Conservation (phyloP, 345 rosid genomes). For the Adansonia digitata region DNA sequence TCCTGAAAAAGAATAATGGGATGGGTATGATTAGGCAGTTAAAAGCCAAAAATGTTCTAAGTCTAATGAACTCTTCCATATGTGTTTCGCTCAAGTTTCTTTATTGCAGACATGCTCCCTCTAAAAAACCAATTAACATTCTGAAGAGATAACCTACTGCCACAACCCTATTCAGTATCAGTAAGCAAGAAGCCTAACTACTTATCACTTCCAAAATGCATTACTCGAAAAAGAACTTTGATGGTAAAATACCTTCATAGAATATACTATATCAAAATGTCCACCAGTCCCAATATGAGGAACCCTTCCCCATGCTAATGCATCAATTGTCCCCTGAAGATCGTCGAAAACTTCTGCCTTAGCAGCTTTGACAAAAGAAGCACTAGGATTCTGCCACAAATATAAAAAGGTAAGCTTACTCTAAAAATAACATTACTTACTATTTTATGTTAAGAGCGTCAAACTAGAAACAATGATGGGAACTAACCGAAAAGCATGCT, state of each 20-base stretch:
- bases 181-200: background rate
- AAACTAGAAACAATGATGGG: background rate
- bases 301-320: slow-evolving; percentile 81
- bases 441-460: background rate
- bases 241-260: slow-evolving; percentile 43
- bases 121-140: background rate
- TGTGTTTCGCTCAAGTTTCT: background rate
- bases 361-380: slow-evolving; percentile 75
- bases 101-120: background rate
- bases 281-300: slow-evolving; percentile 73
- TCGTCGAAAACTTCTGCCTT: slow-evolving; percentile 59
- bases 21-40: slow-evolving; percentile 7
- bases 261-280: slow-evolving; percentile 61
- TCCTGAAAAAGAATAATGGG: slow-evolving; percentile 33
- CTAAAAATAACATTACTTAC: background rate
- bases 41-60: slow-evolving; percentile 1
- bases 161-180: background rate
- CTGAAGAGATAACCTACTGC: background rate
- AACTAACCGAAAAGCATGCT: slow-evolving; percentile 89
- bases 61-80: background rate
- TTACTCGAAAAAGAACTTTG: background rate
- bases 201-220: background rate
- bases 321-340: slow-evolving; percentile 77
- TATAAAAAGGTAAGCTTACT: background rate
- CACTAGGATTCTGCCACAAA: slow-evolving; percentile 71